Evolutionary conservation across 1,139 yeast genomes (phyloP).

Genomic region (Yamadazyma taylorii): DNA sequence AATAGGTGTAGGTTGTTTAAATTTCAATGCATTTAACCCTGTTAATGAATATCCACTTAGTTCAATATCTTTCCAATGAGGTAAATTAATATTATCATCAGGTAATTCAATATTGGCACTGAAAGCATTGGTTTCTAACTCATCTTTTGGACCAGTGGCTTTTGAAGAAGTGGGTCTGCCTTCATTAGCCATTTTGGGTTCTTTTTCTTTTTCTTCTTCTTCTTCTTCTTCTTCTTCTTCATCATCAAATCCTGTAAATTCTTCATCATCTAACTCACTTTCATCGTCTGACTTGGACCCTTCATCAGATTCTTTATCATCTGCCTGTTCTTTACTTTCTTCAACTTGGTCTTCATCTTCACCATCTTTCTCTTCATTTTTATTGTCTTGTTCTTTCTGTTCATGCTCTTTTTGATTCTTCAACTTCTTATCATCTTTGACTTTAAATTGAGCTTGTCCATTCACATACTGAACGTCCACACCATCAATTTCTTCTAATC

Average conservation of each 20-base stretch:
- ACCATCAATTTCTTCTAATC: conserved; percentile 91
- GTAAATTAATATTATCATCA: conserved; percentile 47
- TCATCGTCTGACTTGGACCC: not conserved
- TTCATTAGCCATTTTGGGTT: conserved; percentile 12
- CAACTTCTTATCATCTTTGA: conserved; percentile 38
- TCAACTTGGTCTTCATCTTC: conserved; percentile 17
- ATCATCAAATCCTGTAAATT: conserved; percentile 29
- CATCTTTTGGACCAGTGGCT: conserved; percentile 6
- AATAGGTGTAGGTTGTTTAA: conserved; percentile 75
- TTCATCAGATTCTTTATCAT: conserved; percentile 8
- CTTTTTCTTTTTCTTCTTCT: conserved; percentile 17
- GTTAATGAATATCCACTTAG: conserved; percentile 53
- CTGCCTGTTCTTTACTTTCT: conserved; percentile 14
- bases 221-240: conserved; percentile 12
- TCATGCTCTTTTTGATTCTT: conserved; percentile 12
- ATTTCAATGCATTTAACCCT: conserved; percentile 61
- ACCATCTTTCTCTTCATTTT: conserved; percentile 9
- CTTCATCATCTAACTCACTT: conserved; percentile 17
- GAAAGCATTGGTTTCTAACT: conserved; percentile 23
- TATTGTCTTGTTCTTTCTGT: conserved; percentile 9
- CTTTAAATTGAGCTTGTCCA: conserved; percentile 65
- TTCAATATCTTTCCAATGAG: conserved; percentile 52
- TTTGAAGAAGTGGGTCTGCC: too few relatives aligned
- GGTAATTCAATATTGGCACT: conserved; percentile 31
- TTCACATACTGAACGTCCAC: conserved; percentile 72